Conservation (phyloP, 1,284 basidiomycete species). For the Sporisorium graminicola region DNA sequence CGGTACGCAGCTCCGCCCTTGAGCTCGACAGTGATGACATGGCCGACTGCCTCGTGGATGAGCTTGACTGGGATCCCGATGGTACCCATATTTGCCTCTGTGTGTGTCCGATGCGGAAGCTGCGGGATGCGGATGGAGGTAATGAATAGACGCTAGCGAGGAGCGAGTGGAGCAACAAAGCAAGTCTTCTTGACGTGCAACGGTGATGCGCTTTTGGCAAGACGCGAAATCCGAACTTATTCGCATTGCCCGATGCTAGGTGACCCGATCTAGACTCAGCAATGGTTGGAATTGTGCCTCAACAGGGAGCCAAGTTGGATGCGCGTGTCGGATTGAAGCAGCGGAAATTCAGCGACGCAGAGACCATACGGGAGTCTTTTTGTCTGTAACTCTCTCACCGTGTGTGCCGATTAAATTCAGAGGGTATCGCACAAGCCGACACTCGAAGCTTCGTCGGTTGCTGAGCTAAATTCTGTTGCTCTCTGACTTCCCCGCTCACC, state of each 20-base stretch:
- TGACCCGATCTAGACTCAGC: background rate
- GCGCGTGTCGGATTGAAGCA: background rate
- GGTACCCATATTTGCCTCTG: constrained; percentile 62
- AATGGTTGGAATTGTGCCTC: too few relatives aligned
- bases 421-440: constrained; percentile 1
- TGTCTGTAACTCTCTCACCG: background rate
- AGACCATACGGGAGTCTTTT: background rate
- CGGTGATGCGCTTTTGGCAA: background rate
- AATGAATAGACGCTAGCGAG: too few relatives aligned
- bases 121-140: background rate
- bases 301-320: too few relatives aligned
- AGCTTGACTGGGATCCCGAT: constrained; percentile 71
- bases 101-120: background rate
- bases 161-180: background rate
- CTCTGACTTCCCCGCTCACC: background rate
- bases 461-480: constrained; percentile 4
- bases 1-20: constrained; percentile 97
- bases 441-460: constrained; percentile 1
- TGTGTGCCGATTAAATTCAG: constrained; percentile 1
- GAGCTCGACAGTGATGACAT: constrained; percentile 95
- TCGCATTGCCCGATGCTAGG: constrained; percentile 9
- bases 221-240: constrained; percentile 33
- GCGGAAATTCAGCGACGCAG: background rate
- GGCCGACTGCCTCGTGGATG: constrained; percentile 79
- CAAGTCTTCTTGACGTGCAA: constrained; percentile 5